These are phyloP conservation scores for Talaromyces ruber DNA, from an alignment of 495 filamentous ascomycete genomes.

Conservation along the genomic window DNA sequence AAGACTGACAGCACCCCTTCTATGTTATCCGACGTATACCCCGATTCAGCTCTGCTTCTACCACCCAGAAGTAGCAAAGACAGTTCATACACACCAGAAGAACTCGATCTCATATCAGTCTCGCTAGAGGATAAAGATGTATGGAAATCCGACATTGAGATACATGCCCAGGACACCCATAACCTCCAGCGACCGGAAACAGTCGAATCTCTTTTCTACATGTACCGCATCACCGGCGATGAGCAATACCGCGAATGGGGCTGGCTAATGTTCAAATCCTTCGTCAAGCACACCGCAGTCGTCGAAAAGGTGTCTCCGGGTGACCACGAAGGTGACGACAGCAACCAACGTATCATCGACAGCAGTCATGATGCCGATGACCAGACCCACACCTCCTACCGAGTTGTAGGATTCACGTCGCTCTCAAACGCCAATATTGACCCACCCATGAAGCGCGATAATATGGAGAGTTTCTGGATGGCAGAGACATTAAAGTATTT, in stretches of 20 bases:
- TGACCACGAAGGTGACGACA: constrained; percentile 3
- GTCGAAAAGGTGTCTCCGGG: constrained; percentile 38
- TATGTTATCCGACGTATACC: constrained; percentile 34
- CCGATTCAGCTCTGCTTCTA: constrained; percentile 18
- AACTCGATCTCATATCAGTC: constrained; percentile 25
- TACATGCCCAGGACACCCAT: constrained; percentile 69
- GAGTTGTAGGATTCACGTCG: constrained; percentile 64
- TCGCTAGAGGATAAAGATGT: constrained; percentile 15
- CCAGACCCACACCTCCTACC: constrained; percentile 1
- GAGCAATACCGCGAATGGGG: constrained; percentile 90
- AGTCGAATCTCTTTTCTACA: constrained; percentile 89
- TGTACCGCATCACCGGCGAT: constrained; percentile 97
- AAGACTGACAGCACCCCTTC: constrained; percentile 48
- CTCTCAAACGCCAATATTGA: constrained; percentile 64
- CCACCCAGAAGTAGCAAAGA: constrained; percentile 4
- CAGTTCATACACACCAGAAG: constrained; percentile 13
- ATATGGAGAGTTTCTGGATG: constrained; percentile 96
- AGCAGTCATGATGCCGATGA: constrained; percentile 24
- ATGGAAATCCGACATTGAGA: constrained; percentile 68
- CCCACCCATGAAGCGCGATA: constrained; percentile 58
- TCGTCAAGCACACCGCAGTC: constrained; percentile 73
- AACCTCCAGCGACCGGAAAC: constrained; percentile 97
- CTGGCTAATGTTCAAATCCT: constrained; percentile 95
- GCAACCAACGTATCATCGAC: not conserved
- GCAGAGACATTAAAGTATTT: constrained; percentile 98